phyloP scores from a whole-genome alignment of 352 stramenopile genomes.

The Pythium apleroticum region DNA sequence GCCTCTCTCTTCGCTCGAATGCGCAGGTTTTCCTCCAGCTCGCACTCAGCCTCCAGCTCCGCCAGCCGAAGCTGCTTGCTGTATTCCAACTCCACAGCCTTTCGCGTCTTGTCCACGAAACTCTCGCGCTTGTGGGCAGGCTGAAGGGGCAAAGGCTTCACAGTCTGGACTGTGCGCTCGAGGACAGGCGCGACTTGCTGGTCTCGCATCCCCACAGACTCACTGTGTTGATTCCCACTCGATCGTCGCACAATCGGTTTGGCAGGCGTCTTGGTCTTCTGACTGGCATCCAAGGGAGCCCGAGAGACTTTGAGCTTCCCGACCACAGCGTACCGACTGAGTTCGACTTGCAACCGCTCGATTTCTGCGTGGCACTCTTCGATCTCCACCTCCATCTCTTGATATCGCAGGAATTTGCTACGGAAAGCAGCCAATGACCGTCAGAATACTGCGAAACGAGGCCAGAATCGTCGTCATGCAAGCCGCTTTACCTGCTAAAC shows the following conservation, averaged over 20 bases:
- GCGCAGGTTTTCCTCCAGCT: constrained; percentile 71
- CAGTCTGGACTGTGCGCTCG: constrained; percentile 5
- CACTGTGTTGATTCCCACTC: background rate
- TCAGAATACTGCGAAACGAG: no score
- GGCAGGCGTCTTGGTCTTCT: background rate
- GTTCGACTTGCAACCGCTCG: constrained; percentile 38
- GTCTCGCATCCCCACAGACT: background rate
- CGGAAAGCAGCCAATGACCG: no score
- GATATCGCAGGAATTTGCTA: constrained; percentile 71
- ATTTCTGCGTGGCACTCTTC: constrained; percentile 63
- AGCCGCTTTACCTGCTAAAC: constrained; percentile 46
- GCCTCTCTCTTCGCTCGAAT: constrained; percentile 54
- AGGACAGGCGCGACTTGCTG: constrained; percentile 5
- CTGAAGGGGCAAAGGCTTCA: background rate
- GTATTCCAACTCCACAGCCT: constrained; percentile 60
- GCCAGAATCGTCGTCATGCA: background rate
- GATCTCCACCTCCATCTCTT: constrained; percentile 62
- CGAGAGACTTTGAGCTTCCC: constrained; percentile 50
- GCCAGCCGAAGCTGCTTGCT: constrained; percentile 67
- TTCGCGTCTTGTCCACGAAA: constrained; percentile 58
- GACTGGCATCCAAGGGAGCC: background rate
- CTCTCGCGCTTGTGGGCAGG: constrained; percentile 29
- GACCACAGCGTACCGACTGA: constrained; percentile 32
- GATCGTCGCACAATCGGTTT: background rate
- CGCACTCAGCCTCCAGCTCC: constrained; percentile 67